phyloP scores from a whole-genome alignment of 2,329 filamentous ascomycete genomes.

The Pseudovirgaria hyperparasitica region DNA sequence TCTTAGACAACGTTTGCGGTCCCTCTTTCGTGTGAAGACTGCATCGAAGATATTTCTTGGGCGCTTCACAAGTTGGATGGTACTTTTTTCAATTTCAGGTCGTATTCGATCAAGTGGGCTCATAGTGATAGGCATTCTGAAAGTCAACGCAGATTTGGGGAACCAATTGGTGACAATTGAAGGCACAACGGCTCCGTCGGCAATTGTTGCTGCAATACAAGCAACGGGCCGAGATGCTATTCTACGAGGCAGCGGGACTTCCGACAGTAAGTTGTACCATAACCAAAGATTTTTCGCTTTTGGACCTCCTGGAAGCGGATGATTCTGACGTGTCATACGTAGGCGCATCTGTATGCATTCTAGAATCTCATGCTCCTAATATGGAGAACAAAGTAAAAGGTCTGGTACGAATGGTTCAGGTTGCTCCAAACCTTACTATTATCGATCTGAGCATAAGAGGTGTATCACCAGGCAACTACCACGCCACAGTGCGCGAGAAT shows the following conservation, averaged over 20 bases:
- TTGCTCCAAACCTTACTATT: conserved; percentile 63
- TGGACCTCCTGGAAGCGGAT: conserved; percentile 4
- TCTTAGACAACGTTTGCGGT: conserved; percentile 83
- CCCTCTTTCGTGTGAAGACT: conserved; percentile 80
- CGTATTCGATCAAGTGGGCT: conserved; percentile 4
- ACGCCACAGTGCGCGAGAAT: conserved; percentile 70
- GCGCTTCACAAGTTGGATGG: conserved; percentile 62
- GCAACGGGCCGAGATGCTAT: conserved; percentile 88
- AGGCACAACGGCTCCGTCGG: conserved; percentile 81
- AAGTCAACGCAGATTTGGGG: conserved; percentile 69
- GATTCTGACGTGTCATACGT: conserved; percentile 7
- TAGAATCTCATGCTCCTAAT: conserved; percentile 63
- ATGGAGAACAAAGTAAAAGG: conserved; percentile 64
- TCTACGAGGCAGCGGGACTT: conserved; percentile 71
- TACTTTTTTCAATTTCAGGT: conserved; percentile 21
- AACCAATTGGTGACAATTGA: conserved; percentile 76
- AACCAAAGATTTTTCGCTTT: conserved; percentile 5
- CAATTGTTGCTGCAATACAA: conserved; percentile 81
- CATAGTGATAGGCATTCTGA: conserved; percentile 53
- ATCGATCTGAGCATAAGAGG: conserved; percentile 81
- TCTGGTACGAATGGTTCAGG: conserved; percentile 86
- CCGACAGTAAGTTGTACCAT: conserved; percentile 57
- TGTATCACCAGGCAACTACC: conserved; percentile 67
- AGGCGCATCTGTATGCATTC: conserved; percentile 84
- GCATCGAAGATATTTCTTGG: conserved; percentile 74